Evolutionary conservation across 768 basidiomycete species (phyloP).

Genomic region (Gloeopeniophorella convolvens): DNA sequence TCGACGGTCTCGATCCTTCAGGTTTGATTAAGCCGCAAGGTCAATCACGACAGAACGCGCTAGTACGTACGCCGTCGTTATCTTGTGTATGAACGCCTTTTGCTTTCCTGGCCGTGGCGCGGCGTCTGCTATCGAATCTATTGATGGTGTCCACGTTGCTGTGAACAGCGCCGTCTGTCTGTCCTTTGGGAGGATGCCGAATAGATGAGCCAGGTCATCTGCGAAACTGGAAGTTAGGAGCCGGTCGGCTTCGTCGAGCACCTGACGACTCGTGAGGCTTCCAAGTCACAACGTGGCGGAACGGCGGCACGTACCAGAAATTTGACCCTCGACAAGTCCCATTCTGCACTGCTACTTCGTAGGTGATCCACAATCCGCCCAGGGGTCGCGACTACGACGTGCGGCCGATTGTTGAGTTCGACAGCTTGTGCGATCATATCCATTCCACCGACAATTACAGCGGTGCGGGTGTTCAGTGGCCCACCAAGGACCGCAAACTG

Average conservation of each 20-base stretch:
- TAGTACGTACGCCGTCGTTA: constrained; percentile 56
- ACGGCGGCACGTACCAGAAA: constrained; percentile 56
- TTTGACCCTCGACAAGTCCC: constrained; percentile 79
- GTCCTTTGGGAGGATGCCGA: constrained; percentile 67
- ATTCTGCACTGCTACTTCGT: constrained; percentile 66
- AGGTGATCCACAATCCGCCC: constrained; percentile 92
- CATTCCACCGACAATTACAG: constrained; percentile 95
- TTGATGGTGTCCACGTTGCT: constrained; percentile 84
- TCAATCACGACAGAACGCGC: neutral
- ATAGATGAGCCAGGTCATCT: constrained; percentile 73
- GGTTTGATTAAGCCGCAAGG: constrained; percentile 10
- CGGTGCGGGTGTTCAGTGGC: constrained; percentile 73
- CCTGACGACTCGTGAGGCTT: constrained; percentile 37
- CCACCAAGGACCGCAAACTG: constrained; percentile 90
- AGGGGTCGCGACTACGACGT: constrained; percentile 93
- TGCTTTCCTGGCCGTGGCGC: constrained; percentile 77
- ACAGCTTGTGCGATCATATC: constrained; percentile 94
- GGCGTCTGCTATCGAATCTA: constrained; percentile 69
- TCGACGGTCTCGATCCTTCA: constrained; percentile 82
- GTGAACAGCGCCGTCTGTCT: constrained; percentile 98
- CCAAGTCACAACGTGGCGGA: neutral
- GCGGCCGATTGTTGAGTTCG: constrained; percentile 79
- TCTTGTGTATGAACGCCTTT: constrained; percentile 80
- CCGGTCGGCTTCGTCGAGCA: constrained; percentile 95
- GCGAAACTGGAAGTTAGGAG: constrained; percentile 86